Percentiles rank a stretch among this genome's conserved stretches.
These are phyloP conservation scores for Spathaspora jeffriesii DNA, from an alignment of 1,139 yeast species.

Conservation along the genomic window DNA sequence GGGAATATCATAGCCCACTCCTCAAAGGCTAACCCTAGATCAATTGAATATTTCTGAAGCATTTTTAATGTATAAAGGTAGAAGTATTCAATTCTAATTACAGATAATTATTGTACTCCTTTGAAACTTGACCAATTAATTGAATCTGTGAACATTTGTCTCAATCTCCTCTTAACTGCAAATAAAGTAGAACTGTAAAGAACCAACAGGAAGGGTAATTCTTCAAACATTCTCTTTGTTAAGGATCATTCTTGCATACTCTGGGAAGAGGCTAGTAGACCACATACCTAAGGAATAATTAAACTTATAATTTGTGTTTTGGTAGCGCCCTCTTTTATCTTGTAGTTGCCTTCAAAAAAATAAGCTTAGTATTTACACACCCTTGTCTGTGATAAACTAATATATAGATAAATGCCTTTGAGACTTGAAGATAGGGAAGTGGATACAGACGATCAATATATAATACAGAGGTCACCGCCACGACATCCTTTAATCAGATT, in stretches of 20 bases:
- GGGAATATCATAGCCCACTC: no score
- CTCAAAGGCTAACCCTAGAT: background rate
- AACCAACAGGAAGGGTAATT: background rate
- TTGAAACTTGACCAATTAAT: background rate
- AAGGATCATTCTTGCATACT: background rate
- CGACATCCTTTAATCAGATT: conserved; percentile 21
- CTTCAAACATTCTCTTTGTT: background rate
- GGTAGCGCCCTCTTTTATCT: background rate
- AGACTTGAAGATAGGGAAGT: conserved; percentile 18
- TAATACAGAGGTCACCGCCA: background rate
- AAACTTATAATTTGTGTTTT: no score
- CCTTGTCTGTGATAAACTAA: background rate
- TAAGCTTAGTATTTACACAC: background rate
- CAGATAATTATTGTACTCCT: no score
- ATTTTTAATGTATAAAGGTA: no score
- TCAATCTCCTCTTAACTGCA: background rate
- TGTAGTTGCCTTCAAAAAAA: background rate
- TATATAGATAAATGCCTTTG: conserved; percentile 21
- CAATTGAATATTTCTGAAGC: no score
- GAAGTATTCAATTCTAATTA: no score
- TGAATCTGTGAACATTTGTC: background rate
- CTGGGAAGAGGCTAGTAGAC: background rate
- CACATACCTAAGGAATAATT: no score
- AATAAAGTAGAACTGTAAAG: background rate
- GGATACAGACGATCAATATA: background rate